Base-by-base conservation (phyloP, 805 yeast species). In the Yarrowia deformans region DNA sequence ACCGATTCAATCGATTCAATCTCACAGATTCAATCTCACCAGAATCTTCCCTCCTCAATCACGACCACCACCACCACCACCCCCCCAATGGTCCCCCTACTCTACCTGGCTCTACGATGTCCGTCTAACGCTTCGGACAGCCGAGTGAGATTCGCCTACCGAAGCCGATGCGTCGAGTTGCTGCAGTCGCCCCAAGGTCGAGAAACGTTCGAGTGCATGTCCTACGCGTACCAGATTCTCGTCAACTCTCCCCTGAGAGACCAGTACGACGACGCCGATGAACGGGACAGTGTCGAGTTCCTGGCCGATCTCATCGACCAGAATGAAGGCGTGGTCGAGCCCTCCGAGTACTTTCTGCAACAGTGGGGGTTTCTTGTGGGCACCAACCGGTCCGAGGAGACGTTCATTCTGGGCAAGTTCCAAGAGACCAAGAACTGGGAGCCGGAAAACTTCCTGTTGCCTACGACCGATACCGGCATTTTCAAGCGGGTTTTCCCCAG, bases 161-260 rank as follows among this genome's bases (percentile, higher is more conserved):
- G 61, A 55, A 55, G 40, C 61, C 13, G 61, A 55, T 23, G 61
- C 23, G 61, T n/a, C 7, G 61, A 55, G 61, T 48, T 55, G 19
- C 61, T 55, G 61, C 46, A 39, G 35, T 55, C 61, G 6, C 61
- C 61, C 37, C 46, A 55, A 8, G 61, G 61, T 14, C 34, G 46
- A 13, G 61, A 55, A 40, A 55, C 61, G 3, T 55, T 55, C 34
- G 61, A 55, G 14, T 55, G 61, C 48, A 55, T 55, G 61, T 60
- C 66, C 18, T 45, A 60, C 35, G 66, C 66, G 10, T 60, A 60
- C 14, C 66, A 60, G 52, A 60, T 60, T 34, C 52, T 60, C 42
- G 34, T 45, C 52, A 45, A 45, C 49, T 32, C 66, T 4, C 52
- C 40, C 10, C 34, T 60, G 52, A 43, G 66, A 60, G 40, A 35